Evolutionary conservation across 2,329 filamentous ascomycete genomes (phyloP), one percentile per base, ranked within the genome.

Genomic region (Periconia sp.): DNA sequence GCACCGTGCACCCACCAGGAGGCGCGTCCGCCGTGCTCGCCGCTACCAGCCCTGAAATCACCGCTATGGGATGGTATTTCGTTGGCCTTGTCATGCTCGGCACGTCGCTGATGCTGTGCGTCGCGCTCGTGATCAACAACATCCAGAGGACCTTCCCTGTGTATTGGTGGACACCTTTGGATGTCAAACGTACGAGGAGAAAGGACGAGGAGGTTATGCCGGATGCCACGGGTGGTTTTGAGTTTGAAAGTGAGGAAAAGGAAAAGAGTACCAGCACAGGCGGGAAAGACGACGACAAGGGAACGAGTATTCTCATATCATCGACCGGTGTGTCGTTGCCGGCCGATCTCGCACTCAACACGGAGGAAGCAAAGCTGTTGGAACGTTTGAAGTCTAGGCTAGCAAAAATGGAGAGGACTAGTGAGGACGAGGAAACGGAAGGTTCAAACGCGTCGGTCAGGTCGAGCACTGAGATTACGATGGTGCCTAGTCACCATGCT

Each of bases 1-100:
- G 76, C 44, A 80, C 77, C 1, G 72, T 79, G 1, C 78, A 81
- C 59, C 79, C 79, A n/a, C 79, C 79, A 8, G 79, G 78, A 17
- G 79, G 79, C 19, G 79, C 79, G 0, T 79, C 77, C 10, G 78
- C 79, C 2, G 71, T 80, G 1, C 62, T 81, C 20, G 77, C 78
- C 1, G 73, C 73, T 6, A 76, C 74, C 3, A 66, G 75, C 3
- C 62, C 73, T 2, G 60, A 66, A 2, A 70, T 79, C 23, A 75
- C 71, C 14, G 68, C 62, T 0, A 72, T 81, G 70, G 77, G 77
- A 2, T 81, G 78, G 78, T 69, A 69, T 37, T 80, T 75, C 55
- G 70, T 79, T 0, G 70, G 71, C 0, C 56, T 80, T 8, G 70
- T 80, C 3, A 56, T 76, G 53, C 64, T 78, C 53, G 76, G 75